These are phyloP conservation scores for Martensiomyces pterosporus DNA, from an alignment of 192 early-diverging fungal species.

Conservation along the genomic window DNA sequence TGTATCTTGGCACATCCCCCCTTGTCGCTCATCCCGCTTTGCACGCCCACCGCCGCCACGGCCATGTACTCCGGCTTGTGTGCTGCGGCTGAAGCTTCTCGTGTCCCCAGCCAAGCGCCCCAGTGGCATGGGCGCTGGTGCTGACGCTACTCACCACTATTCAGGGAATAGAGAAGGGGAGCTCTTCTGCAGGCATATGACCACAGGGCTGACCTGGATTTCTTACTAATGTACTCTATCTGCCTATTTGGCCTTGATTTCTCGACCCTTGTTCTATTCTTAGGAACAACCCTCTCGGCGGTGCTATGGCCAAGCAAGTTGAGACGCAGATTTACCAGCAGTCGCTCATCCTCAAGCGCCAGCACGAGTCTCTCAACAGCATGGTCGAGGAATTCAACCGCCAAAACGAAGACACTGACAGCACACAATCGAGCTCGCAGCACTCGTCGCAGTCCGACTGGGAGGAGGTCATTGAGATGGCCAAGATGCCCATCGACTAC, in stretches of 20 bases:
- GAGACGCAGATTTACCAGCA: slow-evolving; percentile 36
- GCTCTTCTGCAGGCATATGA: no score
- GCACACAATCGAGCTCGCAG: slow-evolving; percentile 1
- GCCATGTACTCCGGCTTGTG: no score
- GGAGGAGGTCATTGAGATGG: slow-evolving; percentile 48
- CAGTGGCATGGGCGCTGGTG: no score
- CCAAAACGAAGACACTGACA: slow-evolving; percentile 12
- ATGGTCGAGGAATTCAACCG: slow-evolving; percentile 36
- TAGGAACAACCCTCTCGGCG: slow-evolving; percentile 46
- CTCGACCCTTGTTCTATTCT: slow-evolving; percentile 5
- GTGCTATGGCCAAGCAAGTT: slow-evolving; percentile 37
- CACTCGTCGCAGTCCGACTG: slow-evolving; percentile 36
- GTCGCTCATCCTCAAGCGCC: slow-evolving; percentile 22
- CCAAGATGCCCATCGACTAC: slow-evolving; percentile 21
- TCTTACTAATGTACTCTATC: no score
- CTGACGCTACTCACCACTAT: no score
- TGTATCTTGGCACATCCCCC: no score
- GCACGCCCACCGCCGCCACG: no score
- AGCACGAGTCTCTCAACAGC: slow-evolving; percentile 18
- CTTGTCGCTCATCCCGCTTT: no score
- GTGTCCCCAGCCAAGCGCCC: no score
- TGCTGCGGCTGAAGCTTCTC: no score
- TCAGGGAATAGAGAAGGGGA: no score
- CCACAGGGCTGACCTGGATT: no score
- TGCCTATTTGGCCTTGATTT: neutral